Evolutionary conservation across 164 flowering plant genomes (phyloP).

Genomic region (Akebia trifoliata): DNA sequence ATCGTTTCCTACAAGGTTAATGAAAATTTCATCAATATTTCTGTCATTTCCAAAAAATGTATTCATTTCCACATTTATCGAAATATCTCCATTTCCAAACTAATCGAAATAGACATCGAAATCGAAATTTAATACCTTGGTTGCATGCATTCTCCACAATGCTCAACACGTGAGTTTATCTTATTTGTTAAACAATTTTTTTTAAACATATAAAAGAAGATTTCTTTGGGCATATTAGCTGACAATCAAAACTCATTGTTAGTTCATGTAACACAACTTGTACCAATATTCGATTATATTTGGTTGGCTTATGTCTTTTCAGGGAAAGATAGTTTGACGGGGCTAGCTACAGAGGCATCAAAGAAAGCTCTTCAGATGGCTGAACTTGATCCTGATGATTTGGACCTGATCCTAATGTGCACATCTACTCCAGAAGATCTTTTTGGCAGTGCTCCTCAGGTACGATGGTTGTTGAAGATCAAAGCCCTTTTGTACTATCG

Average conservation of each 20-base stretch:
- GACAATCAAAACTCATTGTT: background rate
- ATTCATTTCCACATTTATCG: too few species aligned
- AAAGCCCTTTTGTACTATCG: too few species aligned
- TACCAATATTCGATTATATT: background rate
- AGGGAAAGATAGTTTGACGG: constrained; percentile 76
- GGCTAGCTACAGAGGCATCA: constrained; percentile 73
- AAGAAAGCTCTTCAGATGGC: constrained; percentile 89
- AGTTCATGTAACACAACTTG: background rate
- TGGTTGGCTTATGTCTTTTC: constrained; percentile 8
- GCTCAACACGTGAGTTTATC: too few species aligned
- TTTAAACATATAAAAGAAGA: too few species aligned
- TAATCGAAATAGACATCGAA: too few species aligned
- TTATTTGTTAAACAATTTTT: background rate
- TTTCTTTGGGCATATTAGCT: background rate
- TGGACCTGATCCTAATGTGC: constrained; percentile 82
- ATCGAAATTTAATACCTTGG: too few species aligned
- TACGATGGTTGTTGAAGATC: too few species aligned
- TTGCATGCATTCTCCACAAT: too few species aligned
- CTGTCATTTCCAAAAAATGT: too few species aligned
- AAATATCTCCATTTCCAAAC: too few species aligned
- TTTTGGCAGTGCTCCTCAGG: constrained; percentile 97
- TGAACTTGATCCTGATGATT: constrained; percentile 65
- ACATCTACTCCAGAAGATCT: constrained; percentile 98
- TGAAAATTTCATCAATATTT: too few species aligned
- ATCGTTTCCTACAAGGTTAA: too few species aligned